Base-by-base conservation (phyloP, 2,329 filamentous ascomycete species). In the Fusarium staphyleae region DNA sequence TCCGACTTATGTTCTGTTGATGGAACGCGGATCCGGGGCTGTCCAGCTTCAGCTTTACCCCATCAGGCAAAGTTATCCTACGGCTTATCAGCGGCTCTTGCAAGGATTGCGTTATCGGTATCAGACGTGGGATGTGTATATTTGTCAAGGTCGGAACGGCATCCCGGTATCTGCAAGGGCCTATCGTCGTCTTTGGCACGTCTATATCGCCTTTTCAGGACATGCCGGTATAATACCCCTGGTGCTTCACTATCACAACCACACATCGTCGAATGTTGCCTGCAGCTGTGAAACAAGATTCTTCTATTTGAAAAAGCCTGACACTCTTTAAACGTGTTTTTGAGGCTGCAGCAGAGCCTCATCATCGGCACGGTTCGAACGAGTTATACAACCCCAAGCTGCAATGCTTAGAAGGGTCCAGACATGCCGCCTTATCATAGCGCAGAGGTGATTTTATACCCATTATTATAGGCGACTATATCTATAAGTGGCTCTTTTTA, bases 1-100 rank as follows among this genome's bases (percentile, higher is more conserved):
- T 54, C 63, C 63, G 63, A 65, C 53, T 64, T 59, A 54, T 56
- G 52, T 55, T 48, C 35, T 45, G 33, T 42, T 19, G 9, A 15
- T 46, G 41, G 36, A 47, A 50, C n/a, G n/a, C n/a, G n/a, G n/a
- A n/a, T n/a, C n/a, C n/a, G n/a, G n/a, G n/a, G n/a, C n/a, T n/a
- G n/a, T n/a, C n/a, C n/a, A n/a, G n/a, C n/a, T n/a, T n/a, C n/a
- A 26, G 56, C 37, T 15, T 57, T 52, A 18, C 62, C 54, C 43
- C 48, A 49, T 55, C 4, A 2, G 53, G 57, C 29, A 57, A 54
- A 15, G 32, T 37, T 52, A 48, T 40, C 16, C 42, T 33, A 18
- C 34, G 33, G 54, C 61, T 62, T 55, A 57, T 52, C 39, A 40
- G n/a, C 44, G 50, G 55, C 46, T 40, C 55, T 51, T 14, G 16